These are phyloP conservation scores for Senna siamea DNA, from an alignment of 306 rosid species.

Conservation along the genomic window DNA sequence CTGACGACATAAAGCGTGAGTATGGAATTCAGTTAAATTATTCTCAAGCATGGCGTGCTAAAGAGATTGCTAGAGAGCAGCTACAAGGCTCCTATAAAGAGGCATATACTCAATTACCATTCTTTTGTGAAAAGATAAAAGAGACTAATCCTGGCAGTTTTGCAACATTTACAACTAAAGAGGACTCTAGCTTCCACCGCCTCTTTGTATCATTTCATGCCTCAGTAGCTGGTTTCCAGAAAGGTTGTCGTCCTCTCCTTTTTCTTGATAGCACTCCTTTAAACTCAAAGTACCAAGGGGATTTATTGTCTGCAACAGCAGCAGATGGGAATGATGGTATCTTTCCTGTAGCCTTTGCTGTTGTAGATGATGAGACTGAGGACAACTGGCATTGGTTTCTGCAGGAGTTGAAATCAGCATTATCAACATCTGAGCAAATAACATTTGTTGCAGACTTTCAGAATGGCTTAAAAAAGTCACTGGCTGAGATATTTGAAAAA, in stretches of 20 bases:
- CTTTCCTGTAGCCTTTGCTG: conserved; percentile 89
- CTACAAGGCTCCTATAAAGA: conserved; percentile 97
- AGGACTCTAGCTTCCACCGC: conserved; percentile 93
- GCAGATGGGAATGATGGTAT: conserved; percentile 86
- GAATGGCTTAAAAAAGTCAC: conserved; percentile 69
- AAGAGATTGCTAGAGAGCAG: conserved; percentile 96
- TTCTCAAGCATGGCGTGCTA: conserved; percentile 99
- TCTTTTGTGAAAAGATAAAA: conserved; percentile 85
- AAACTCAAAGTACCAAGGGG: conserved; percentile 92
- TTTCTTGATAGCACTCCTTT: conserved; percentile 81
- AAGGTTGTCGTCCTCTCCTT: conserved; percentile 91
- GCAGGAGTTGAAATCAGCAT: conserved; percentile 66
- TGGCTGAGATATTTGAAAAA: conserved; percentile 74
- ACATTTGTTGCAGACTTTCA: conserved; percentile 87
- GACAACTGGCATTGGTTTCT: conserved; percentile 97
- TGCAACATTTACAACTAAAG: conserved; percentile 87
- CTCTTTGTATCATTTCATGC: conserved; percentile 88
- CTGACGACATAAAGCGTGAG: conserved; percentile 87
- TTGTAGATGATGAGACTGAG: conserved; percentile 83
- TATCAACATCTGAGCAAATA: conserved; percentile 61
- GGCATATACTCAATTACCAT: conserved; percentile 87
- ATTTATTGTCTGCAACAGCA: conserved; percentile 77
- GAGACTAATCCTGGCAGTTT: conserved; percentile 93
- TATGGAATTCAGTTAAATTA: conserved; percentile 92
- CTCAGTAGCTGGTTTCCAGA: conserved; percentile 78